Conservation (phyloP, 441 rosid species). For the Eruca vesicaria region DNA sequence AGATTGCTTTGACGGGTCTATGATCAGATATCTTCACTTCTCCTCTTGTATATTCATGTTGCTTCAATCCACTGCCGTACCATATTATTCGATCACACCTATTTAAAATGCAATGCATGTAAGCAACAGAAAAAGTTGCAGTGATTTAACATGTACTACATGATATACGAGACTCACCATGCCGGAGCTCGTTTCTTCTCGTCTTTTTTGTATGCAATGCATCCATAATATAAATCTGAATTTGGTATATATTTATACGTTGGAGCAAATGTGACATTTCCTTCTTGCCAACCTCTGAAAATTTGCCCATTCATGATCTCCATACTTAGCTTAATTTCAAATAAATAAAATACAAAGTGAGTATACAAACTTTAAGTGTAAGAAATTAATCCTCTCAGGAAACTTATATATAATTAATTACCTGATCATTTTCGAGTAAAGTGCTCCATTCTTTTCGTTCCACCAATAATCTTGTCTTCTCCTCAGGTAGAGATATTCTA, state of each 20-base stretch:
- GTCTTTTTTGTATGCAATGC: constrained; percentile 45
- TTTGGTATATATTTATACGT: constrained; percentile 81
- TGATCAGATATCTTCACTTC: constrained; percentile 72
- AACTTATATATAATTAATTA: constrained; percentile 5
- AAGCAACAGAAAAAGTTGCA: background rate
- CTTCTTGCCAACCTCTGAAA: constrained; percentile 83
- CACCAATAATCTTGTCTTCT: constrained; percentile 54
- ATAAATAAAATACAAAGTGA: background rate
- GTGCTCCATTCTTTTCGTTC: constrained; percentile 58
- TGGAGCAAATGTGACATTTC: constrained; percentile 69
- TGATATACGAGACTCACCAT: constrained; percentile 46
- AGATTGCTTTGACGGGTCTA: constrained; percentile 67
- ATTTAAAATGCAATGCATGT: background rate
- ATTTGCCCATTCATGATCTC: constrained; percentile 63
- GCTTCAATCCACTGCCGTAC: constrained; percentile 60
- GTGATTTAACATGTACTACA: background rate
- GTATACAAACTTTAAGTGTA: background rate
- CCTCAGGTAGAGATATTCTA: constrained; percentile 77
- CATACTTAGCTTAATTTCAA: constrained; percentile 51
- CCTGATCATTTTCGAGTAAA: constrained; percentile 80
- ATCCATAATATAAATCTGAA: constrained; percentile 73
- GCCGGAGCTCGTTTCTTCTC: constrained; percentile 89
- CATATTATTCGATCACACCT: constrained; percentile 84
- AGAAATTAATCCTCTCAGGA: background rate
- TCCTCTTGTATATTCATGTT: constrained; percentile 53